Conservation (phyloP, 441 rosid species). For the Capsella rubella region DNA sequence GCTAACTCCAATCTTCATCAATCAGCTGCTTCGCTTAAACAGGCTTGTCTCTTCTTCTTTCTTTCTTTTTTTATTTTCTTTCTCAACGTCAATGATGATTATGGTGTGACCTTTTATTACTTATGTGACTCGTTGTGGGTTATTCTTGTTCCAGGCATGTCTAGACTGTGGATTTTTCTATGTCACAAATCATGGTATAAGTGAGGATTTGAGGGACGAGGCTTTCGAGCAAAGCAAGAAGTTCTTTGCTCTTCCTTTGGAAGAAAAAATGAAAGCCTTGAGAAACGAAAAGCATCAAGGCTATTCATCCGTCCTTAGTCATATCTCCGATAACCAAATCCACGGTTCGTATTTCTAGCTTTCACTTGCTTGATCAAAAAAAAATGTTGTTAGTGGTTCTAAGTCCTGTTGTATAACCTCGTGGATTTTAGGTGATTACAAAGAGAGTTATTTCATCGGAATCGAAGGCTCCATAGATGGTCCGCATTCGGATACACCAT, state of each 20-base stretch:
- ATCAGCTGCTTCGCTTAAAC: conserved; percentile 68
- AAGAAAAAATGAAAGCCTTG: conserved; percentile 72
- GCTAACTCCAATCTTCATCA: conserved; percentile 51
- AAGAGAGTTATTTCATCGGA: background rate
- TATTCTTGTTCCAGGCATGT: conserved; percentile 59
- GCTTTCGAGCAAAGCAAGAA: conserved; percentile 67
- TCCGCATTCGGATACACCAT: background rate
- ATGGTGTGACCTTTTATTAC: background rate
- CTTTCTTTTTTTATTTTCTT: background rate
- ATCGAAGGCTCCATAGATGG: background rate
- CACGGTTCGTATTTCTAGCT: too few relatives aligned
- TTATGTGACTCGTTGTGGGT: background rate
- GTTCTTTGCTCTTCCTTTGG: conserved; percentile 63
- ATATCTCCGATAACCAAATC: too few relatives aligned
- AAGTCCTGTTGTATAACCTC: too few relatives aligned
- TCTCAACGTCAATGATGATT: background rate
- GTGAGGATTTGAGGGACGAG: conserved; percentile 64
- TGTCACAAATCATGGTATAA: conserved; percentile 77
- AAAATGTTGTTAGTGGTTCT: too few relatives aligned
- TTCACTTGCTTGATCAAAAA: too few relatives aligned
- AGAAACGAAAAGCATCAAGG: conserved; percentile 77
- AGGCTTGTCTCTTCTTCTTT: conserved; percentile 46
- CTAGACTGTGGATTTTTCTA: conserved; percentile 84
- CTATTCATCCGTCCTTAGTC: conserved; percentile 50
- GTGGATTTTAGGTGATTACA: background rate